Evolutionary conservation across 2,329 filamentous ascomycete genomes (phyloP).

Genomic region (Cordyceps sp.): DNA sequence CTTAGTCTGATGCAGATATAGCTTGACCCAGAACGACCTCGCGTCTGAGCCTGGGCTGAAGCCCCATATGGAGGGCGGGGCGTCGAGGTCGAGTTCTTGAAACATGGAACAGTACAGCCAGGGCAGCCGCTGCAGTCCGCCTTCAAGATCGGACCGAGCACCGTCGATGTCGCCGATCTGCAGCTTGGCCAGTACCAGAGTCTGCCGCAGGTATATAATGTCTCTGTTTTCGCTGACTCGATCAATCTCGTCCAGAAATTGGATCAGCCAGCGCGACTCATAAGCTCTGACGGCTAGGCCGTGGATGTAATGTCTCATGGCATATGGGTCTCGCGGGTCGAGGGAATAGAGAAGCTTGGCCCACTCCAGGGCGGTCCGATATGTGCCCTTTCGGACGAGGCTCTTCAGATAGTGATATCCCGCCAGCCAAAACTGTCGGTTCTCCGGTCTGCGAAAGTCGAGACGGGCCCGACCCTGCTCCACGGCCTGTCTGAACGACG

Average conservation of each 20-base stretch:
- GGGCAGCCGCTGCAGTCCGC: constrained; percentile 57
- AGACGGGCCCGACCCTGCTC: constrained; percentile 65
- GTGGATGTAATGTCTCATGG: constrained; percentile 65
- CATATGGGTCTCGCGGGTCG: constrained; percentile 67
- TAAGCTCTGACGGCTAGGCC: constrained; percentile 68
- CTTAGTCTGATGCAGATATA: constrained; percentile 63
- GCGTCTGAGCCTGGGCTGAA: constrained; percentile 47
- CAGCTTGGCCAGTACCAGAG: constrained; percentile 57
- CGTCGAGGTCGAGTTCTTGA: constrained; percentile 60
- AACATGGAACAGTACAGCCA: constrained; percentile 77
- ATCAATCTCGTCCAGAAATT: constrained; percentile 38
- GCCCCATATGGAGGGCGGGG: constrained; percentile 74
- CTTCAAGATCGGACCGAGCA: constrained; percentile 46
- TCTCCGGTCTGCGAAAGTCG: constrained; percentile 68
- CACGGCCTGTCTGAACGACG: constrained; percentile 61
- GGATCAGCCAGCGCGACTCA: constrained; percentile 60
- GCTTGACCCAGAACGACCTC: constrained; percentile 47
- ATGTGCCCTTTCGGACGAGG: constrained; percentile 79
- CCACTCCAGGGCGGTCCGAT: constrained; percentile 88
- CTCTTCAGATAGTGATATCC: constrained; percentile 80
- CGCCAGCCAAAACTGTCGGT: constrained; percentile 83
- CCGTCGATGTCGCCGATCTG: constrained; percentile 50
- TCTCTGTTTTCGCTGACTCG: constrained; percentile 19
- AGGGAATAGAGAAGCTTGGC: constrained; percentile 67
- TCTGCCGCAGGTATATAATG: constrained; percentile 58